phyloP scores from a whole-genome alignment of 371 early-diverging fungal species.

The Zancudomyces culisetae region DNA sequence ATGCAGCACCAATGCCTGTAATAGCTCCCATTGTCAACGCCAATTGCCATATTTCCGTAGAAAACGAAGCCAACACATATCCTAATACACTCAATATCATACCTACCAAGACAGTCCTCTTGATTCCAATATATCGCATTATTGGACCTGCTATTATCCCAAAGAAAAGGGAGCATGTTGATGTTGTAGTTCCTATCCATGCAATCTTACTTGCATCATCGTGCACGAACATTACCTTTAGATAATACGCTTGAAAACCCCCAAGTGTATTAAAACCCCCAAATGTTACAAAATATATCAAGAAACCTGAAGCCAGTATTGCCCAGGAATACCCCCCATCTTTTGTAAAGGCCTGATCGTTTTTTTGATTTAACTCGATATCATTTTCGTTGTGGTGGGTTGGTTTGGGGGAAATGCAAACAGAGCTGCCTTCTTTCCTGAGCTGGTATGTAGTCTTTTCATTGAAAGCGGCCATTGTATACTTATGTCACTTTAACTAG shows the following conservation, averaged over 20 bases:
- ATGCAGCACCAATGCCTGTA: conserved; percentile 17
- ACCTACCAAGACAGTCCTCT: conserved; percentile 7
- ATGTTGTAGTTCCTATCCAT: conserved; percentile 22
- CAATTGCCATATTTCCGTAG: conserved; percentile 23
- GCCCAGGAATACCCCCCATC: background rate
- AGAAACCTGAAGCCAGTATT: background rate
- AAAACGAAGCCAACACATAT: conserved; percentile 20
- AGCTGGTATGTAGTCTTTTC: too few relatives aligned
- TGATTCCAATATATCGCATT: conserved; percentile 11
- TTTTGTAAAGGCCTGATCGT: too few relatives aligned
- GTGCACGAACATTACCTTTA: conserved; percentile 10
- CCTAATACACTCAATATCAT: conserved; percentile 7
- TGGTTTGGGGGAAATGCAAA: too few relatives aligned
- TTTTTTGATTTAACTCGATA: too few relatives aligned
- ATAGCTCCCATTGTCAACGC: conserved; percentile 20
- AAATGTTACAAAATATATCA: background rate
- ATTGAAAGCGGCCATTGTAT: too few relatives aligned
- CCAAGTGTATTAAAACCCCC: conserved; percentile 5
- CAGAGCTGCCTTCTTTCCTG: too few relatives aligned
- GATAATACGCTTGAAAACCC: conserved; percentile 22
- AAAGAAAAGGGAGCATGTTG: conserved; percentile 12
- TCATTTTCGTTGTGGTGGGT: too few relatives aligned
- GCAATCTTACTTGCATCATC: conserved; percentile 8
- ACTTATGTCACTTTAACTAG: too few relatives aligned
- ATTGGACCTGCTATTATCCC: conserved; percentile 18